Percentiles rank a stretch among this genome's conserved stretches.
phyloP scores from a whole-genome alignment of 768 basidiomycete genomes.

The Pisolithus marmoratus region DNA sequence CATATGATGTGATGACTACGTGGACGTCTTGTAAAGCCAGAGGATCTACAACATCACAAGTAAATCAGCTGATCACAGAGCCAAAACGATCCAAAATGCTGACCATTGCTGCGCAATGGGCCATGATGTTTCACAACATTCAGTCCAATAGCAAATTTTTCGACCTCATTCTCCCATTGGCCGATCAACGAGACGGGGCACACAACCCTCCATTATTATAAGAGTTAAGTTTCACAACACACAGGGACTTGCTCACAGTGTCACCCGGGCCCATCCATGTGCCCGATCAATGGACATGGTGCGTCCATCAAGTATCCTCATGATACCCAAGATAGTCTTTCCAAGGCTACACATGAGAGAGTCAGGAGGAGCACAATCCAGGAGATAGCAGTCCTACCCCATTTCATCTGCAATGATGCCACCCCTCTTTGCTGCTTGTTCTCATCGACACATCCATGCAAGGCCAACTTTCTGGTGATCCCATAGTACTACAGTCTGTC shows the following conservation, averaged over 20 bases:
- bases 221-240: background rate
- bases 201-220: background rate
- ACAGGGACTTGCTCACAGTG: background rate
- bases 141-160: background rate
- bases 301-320: background rate
- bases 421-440: background rate
- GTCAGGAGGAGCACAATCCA: background rate
- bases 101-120: background rate
- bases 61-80: background rate
- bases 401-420: background rate
- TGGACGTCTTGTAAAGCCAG: background rate
- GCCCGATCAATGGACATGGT: background rate
- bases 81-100: background rate
- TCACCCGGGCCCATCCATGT: background rate
- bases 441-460: background rate
- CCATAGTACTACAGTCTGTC: background rate
- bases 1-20: background rate
- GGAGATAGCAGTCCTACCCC: background rate
- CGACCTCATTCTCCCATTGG: background rate
- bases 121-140: background rate
- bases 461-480: background rate
- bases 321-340: background rate
- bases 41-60: background rate
- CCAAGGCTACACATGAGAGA: background rate
- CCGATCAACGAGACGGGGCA: background rate